Base-by-base conservation (phyloP, 1,139 yeast genomes). In the Zygosaccharomyces sapae region DNA sequence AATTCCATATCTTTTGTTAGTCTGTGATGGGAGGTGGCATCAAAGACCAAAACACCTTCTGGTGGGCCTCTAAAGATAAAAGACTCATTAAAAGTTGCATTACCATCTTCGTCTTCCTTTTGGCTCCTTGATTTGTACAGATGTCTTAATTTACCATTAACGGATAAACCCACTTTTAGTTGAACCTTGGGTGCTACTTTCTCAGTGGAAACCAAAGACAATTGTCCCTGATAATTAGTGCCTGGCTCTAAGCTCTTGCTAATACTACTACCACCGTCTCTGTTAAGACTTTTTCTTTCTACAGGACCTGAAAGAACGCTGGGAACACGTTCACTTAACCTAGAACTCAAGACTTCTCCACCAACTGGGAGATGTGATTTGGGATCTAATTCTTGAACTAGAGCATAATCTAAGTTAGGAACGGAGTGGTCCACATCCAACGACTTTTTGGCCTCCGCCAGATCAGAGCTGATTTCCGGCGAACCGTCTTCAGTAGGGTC, bases 1-100 rank as follows among this genome's bases (percentile, higher is more conserved):
- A 88, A 53, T 45, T 79, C 85, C 38, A 73, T 73, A 54, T 79
- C 82, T 60, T 85, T 81, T 38, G 95, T 92, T 57, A 90, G 76
- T 3, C 80, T 76, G 65, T 86, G 95, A 62, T 80, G 85, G 43
- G 83, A 82, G 44, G 79, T 73, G 12, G 86, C 77, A 35, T 73
- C 71, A 59, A 90, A 77, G 4, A 78, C 69, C 42, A 90, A 61
- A 47, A 71, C 73, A 2, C 83, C 82, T 13, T 77, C 81, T 2
- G 81, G 67, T 3, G 83, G 71, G 8, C 92, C 81, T 61, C 77
- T 81, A 70, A 89, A 86, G 4, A 82, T 74, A 52, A 77, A 72
- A 20, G 81, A 73, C 61, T 87, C 96, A 56, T 79, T 78, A 78
- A 88, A 80, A 49, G 69, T 72, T 49, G 74, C 75, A 8, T 68